Conservation (phyloP, 768 basidiomycete genomes). For the Leccinum sublutescens region DNA sequence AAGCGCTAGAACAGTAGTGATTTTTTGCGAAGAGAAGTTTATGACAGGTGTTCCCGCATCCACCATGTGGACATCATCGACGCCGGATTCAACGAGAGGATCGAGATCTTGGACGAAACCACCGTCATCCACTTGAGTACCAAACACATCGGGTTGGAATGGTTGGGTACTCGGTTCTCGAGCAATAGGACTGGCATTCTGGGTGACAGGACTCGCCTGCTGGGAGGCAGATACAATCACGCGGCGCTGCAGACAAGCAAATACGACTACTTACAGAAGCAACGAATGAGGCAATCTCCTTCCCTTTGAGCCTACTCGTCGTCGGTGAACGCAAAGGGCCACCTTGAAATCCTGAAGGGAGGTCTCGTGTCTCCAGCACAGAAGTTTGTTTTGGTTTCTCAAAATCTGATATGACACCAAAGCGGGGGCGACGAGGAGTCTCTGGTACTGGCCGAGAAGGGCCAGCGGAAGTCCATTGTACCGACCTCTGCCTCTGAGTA, state of each 20-base stretch:
- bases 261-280: constrained; percentile 12
- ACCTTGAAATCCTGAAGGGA: constrained; percentile 28
- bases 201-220: constrained; percentile 17
- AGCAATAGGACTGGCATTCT: constrained; percentile 25
- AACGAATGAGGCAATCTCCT: constrained; percentile 7
- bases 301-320: constrained; percentile 16
- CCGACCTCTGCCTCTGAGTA: constrained; percentile 40
- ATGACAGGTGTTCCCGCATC: constrained; percentile 22
- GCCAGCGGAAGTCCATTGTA: constrained; percentile 23
- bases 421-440: constrained; percentile 40
- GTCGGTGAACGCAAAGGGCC: constrained; percentile 21
- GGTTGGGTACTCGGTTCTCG: constrained; percentile 5
- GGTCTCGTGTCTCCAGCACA: constrained; percentile 16
- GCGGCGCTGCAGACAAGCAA: not conserved
- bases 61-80: constrained; percentile 37
- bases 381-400: constrained; percentile 20
- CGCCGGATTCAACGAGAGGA: constrained; percentile 19
- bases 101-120: constrained; percentile 11
- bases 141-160: constrained; percentile 23
- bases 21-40: constrained; percentile 25
- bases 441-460: constrained; percentile 32
- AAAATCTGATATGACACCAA: constrained; percentile 28
- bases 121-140: constrained; percentile 12
- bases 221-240: not conserved
- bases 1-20: constrained; percentile 36